Percentiles rank a stretch among this genome's conserved stretches.
Evolutionary conservation across 2,329 filamentous ascomycete genomes (phyloP).

Genomic region (Metarhizium anisopliae): DNA sequence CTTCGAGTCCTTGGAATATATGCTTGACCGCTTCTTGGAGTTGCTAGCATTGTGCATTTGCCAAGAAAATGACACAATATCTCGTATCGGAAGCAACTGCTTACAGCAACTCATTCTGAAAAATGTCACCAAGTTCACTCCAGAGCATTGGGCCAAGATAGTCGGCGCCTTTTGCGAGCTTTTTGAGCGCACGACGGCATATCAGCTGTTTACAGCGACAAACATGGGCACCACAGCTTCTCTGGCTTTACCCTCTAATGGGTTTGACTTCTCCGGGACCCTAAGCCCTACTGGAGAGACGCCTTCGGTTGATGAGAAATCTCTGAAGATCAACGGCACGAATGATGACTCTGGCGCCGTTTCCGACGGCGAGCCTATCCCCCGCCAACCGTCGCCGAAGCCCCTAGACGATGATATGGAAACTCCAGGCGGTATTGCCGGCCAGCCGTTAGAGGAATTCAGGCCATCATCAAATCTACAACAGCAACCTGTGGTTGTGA

Average conservation of each 20-base stretch:
- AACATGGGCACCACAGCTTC: constrained; percentile 45
- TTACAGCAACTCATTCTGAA: constrained; percentile 93
- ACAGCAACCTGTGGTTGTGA: constrained; percentile 85
- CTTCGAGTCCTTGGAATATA: constrained; percentile 91
- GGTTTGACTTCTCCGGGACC: constrained; percentile 38
- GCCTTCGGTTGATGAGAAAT: constrained; percentile 39
- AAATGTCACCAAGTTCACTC: constrained; percentile 85
- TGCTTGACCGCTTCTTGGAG: constrained; percentile 96
- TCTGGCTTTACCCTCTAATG: constrained; percentile 43
- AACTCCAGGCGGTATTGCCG: constrained; percentile 20
- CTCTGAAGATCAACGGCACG: constrained; percentile 51
- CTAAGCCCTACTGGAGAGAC: constrained; percentile 32
- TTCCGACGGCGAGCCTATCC: constrained; percentile 24
- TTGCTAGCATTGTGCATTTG: constrained; percentile 93
- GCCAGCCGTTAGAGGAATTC: constrained; percentile 70
- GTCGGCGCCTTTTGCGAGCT: constrained; percentile 93
- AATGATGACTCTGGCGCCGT: constrained; percentile 26
- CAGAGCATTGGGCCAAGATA: constrained; percentile 86
- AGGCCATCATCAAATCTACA: constrained; percentile 67
- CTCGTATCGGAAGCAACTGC: constrained; percentile 95
- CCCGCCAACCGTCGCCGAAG: constrained; percentile 17
- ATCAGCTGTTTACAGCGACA: constrained; percentile 86
- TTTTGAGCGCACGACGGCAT: constrained; percentile 88
- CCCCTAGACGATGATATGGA: constrained; percentile 25
- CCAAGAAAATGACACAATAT: constrained; percentile 98